phyloP scores from a whole-genome alignment of 1,284 basidiomycete species.

The Wolfiporia cocos region DNA sequence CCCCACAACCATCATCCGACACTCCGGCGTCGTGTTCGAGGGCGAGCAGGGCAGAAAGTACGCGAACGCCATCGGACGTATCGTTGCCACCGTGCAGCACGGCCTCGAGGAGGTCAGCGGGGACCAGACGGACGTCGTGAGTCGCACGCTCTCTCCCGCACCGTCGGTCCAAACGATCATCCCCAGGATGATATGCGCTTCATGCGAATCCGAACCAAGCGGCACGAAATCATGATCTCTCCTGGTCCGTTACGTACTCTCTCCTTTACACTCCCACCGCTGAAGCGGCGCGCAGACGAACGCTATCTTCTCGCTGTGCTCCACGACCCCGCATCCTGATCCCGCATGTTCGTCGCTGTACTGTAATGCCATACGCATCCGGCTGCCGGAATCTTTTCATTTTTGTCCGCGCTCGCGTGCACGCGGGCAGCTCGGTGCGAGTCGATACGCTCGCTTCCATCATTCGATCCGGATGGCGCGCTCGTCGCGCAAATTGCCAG shows the following conservation, averaged over 20 bases:
- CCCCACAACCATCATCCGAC: conserved; percentile 70
- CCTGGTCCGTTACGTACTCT: conserved; percentile 55
- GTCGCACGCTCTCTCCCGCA: conserved; percentile 18
- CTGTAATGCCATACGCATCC: too few relatives aligned
- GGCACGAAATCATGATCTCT: conserved; percentile 92
- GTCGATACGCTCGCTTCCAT: too few relatives aligned
- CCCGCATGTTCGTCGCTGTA: too few relatives aligned
- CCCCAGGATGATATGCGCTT: conserved; percentile 81
- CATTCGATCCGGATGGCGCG: too few relatives aligned
- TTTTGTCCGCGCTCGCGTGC: too few relatives aligned
- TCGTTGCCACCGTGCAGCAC: conserved; percentile 70
- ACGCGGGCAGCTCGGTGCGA: too few relatives aligned
- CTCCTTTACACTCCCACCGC: not conserved
- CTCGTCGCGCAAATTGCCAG: too few relatives aligned
- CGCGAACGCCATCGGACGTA: conserved; percentile 69
- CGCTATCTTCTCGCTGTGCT: conserved; percentile 80
- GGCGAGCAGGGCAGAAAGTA: conserved; percentile 81
- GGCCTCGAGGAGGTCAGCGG: conserved; percentile 71
- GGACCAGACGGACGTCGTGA: conserved; percentile 46
- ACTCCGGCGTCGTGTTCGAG: conserved; percentile 83
- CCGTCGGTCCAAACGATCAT: not conserved
- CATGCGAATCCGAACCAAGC: conserved; percentile 85
- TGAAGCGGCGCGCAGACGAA: conserved; percentile 47
- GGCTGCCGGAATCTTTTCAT: too few relatives aligned
- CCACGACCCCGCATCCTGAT: conserved; percentile 59